Evolutionary conservation across 352 stramenopile species (phyloP), one percentile per base, ranked within the genome.

Genomic region (Aphanomyces cochlioides): DNA sequence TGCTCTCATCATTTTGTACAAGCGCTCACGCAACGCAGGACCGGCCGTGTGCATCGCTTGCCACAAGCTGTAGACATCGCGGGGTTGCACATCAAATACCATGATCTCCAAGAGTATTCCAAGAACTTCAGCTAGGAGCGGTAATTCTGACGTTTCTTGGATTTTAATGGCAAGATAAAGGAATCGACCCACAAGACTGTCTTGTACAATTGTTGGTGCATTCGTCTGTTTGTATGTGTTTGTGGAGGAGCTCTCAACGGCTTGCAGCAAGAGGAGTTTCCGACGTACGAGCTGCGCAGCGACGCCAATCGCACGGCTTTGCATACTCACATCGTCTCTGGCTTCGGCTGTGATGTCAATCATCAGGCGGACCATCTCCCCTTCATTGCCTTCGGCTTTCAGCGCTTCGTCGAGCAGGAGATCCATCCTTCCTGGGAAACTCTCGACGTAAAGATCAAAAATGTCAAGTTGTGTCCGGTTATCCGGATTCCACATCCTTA

Each of bases 351-450:
- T 40, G 59, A 67, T 67, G 41, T 67, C 59, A 54, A 67, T 67
- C 19, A 67, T 48, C 4, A 67, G 59, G 10, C 59, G 59, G 39
- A 67, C 59, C 59, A 67, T 67, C 19, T 67, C 59, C 17, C 59
- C 59, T 40, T 67, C 59, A 37, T 56, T 50, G n/a, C 59, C 59
- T 15, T 67, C 6, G 59, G 43, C 41, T 19, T 40, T 48, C 13
- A 67, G 7, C 17, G 59, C 59, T 37, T 67, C 59, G 15, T 48
- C 59, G 41, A 67, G 41, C 41, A 67, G 21, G 19, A 41, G 39
- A 48, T 67, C 59, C 59, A 67, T 67, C 59, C 17, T 28, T 15
- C 28, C 1, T 28, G 43, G 15, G 36, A 19, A 36, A 36, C 50
- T 36, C 50, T 19, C 50, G 50, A 8, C 10, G 21, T 1, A 40